Evolutionary conservation across 371 early-diverging fungal genomes (phyloP).

Genomic region (Actinomucor elegans): DNA sequence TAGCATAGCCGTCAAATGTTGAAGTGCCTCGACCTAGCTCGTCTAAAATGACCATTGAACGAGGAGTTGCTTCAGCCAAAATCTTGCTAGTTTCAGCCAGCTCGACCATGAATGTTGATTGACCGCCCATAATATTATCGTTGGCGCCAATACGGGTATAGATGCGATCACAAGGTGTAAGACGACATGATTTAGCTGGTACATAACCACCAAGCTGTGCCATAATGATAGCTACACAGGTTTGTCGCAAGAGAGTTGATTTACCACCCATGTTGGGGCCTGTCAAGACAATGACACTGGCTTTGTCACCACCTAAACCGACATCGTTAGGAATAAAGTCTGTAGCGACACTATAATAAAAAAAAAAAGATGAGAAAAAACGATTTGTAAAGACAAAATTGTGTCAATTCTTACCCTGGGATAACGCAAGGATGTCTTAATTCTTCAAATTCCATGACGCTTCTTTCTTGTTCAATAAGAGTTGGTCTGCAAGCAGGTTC

Average conservation of each 20-base stretch:
- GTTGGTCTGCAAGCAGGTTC: conserved; percentile 81
- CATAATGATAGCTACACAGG: conserved; percentile 96
- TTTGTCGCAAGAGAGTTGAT: conserved; percentile 94
- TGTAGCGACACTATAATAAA: conserved; percentile 39
- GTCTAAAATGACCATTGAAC: conserved; percentile 98
- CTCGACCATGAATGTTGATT: conserved; percentile 99
- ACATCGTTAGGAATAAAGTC: conserved; percentile 97
- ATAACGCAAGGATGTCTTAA: conserved; percentile 87
- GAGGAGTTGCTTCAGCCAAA: conserved; percentile 87
- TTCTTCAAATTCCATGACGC: conserved; percentile 76
- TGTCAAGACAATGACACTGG: conserved; percentile 92
- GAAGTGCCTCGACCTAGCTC: conserved; percentile 99
- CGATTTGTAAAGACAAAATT: background rate
- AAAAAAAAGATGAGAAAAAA: background rate
- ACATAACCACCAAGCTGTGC: conserved; percentile 99
- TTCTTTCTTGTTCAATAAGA: conserved; percentile 58
- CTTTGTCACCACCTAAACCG: conserved; percentile 66
- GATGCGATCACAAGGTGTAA: conserved; percentile 95
- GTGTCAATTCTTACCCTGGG: conserved; percentile 41
- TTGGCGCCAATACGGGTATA: conserved; percentile 98
- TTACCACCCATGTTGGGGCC: conserved; percentile 99
- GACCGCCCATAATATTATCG: conserved; percentile 95
- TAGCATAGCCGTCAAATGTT: conserved; percentile 98
- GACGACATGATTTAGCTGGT: conserved; percentile 76
- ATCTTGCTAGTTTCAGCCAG: conserved; percentile 96